Evolutionary conservation across 2,329 filamentous ascomycete species (phyloP), one percentile per base, ranked within the genome.

Genomic region (Exophiala xenobiotica): DNA sequence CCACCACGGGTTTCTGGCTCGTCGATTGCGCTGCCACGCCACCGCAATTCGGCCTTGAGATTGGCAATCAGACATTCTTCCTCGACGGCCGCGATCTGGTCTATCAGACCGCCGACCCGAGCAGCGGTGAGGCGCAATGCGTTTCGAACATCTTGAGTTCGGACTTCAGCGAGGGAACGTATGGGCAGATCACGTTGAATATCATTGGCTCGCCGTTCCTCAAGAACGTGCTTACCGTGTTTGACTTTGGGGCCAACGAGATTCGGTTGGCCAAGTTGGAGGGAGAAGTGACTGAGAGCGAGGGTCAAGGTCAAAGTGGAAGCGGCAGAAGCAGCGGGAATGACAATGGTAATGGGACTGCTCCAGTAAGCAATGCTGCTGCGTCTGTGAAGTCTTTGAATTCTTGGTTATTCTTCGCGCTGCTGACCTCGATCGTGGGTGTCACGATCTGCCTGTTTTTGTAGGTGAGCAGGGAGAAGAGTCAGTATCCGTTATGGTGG

Each of bases 151-250:
- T 16, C 51, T 51, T 12, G 56, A 57, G 11, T 50, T 64, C 24
- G 31, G 54, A 29, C 59, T 54, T 41, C 54, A 51, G 19, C 46
- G 49, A n/a, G n/a, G n/a, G n/a, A n/a, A n/a, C 31, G 4, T 3
- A 6, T 42, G 49, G 33, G 41, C 53, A 24, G 46, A 51, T 23
- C 29, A 60, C 22, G 49, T 51, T 43, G 27, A 62, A 55, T 43
- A 63, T 65, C 11, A 54, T 78, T 40, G 76, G 76, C 0, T 74
- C 74, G 46, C 64, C 69, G 3, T 78, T 76, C 55, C 64, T 77
- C 63, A 76, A 75, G 63, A 77, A 75, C 54, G 76, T 78, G 0
- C 63, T 79, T 3, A 65, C 70, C 7, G 75, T 79, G 1, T 78
- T 75, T 63, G 77, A 79, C 65, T 68, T 78, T 51, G 75, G 74